These are phyloP conservation scores for Aspergillus steynii DNA, from an alignment of 495 filamentous ascomycete genomes.

Conservation along the genomic window DNA sequence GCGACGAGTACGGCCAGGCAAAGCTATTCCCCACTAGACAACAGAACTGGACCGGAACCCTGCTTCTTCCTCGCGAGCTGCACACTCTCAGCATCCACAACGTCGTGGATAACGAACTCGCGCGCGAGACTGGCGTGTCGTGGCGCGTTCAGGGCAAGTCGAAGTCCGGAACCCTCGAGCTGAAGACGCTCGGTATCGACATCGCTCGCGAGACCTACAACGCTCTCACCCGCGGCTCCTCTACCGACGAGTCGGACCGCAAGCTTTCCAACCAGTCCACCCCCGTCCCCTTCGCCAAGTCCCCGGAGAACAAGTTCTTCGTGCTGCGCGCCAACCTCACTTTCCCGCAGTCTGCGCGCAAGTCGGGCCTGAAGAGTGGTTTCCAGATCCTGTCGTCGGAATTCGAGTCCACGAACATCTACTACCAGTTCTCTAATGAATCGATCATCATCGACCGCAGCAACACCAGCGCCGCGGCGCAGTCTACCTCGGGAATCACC, in stretches of 20 bases:
- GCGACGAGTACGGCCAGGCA: slow-evolving; percentile 15
- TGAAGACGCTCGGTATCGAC: slow-evolving; percentile 22
- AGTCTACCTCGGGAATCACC: slow-evolving; percentile 20
- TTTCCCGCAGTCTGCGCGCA: slow-evolving; percentile 19
- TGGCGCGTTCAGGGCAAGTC: slow-evolving; percentile 15
- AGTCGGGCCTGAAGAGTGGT: slow-evolving; percentile 17
- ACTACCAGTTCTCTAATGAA: slow-evolving; percentile 28
- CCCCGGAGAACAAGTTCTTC: slow-evolving; percentile 18
- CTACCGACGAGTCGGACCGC: slow-evolving; percentile 8
- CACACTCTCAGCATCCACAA: slow-evolving; percentile 13
- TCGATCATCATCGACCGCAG: slow-evolving; percentile 24
- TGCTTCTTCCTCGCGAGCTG: slow-evolving; percentile 24
- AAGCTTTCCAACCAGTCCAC: slow-evolving; percentile 6
- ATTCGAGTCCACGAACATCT: slow-evolving; percentile 19
- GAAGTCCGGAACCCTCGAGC: slow-evolving; percentile 4
- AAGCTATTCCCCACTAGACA: slow-evolving; percentile 19
- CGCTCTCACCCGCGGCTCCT: slow-evolving; percentile 9
- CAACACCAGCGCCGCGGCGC: slow-evolving; percentile 22
- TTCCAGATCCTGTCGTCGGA: slow-evolving; percentile 23
- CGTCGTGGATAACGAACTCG: slow-evolving; percentile 21
- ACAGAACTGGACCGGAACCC: slow-evolving; percentile 20
- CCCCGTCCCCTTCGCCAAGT: slow-evolving; percentile 15
- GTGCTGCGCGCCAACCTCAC: slow-evolving; percentile 15
- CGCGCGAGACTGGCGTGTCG: slow-evolving; percentile 15
- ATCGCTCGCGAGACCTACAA: slow-evolving; percentile 22